Percentiles rank a stretch among this genome's conserved stretches.
Conservation (phyloP, 2,329 filamentous ascomycete genomes). For the Sclerotinia minor region DNA sequence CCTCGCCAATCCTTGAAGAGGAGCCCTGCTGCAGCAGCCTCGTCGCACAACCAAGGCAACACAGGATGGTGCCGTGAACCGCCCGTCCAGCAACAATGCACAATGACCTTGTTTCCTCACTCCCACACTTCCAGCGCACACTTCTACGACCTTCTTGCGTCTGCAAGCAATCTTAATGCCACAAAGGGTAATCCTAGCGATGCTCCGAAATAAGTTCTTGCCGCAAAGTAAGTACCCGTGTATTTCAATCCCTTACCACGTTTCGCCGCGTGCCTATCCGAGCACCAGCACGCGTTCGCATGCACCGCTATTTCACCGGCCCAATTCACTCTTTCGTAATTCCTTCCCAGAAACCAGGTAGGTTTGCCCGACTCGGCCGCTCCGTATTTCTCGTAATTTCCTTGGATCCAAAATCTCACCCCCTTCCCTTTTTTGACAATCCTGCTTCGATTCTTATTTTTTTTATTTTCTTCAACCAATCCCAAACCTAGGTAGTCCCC, state of each 20-base stretch:
- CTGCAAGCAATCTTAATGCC: conserved; percentile 28
- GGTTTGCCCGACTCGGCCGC: conserved; percentile 20
- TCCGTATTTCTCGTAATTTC: conserved; percentile 22
- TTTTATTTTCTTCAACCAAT: conserved; percentile 15
- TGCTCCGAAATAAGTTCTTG: conserved; percentile 26
- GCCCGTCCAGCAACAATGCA: conserved; percentile 35
- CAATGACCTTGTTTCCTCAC: conserved; percentile 35
- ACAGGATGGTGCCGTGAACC: conserved; percentile 36
- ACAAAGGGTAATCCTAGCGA: conserved; percentile 26
- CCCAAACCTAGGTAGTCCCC: conserved; percentile 12
- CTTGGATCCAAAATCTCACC: conserved; percentile 17
- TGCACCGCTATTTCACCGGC: conserved; percentile 29
- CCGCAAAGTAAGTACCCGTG: conserved; percentile 35
- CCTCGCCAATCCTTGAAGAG: conserved; percentile 35
- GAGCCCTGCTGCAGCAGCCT: conserved; percentile 36
- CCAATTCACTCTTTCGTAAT: conserved; percentile 18
- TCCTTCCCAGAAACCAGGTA: conserved; percentile 24
- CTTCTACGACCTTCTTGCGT: conserved; percentile 27
- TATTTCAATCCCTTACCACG: conserved; percentile 36
- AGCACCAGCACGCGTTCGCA: conserved; percentile 41
- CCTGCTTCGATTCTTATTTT: conserved; percentile 8
- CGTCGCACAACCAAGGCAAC: conserved; percentile 35
- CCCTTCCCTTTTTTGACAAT: conserved; percentile 14
- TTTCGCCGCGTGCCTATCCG: conserved; percentile 41
- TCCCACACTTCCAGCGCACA: conserved; percentile 33